These are phyloP conservation scores for Rhodomyrtus psidioides DNA, from an alignment of 441 rosid genomes.

Conservation along the genomic window DNA sequence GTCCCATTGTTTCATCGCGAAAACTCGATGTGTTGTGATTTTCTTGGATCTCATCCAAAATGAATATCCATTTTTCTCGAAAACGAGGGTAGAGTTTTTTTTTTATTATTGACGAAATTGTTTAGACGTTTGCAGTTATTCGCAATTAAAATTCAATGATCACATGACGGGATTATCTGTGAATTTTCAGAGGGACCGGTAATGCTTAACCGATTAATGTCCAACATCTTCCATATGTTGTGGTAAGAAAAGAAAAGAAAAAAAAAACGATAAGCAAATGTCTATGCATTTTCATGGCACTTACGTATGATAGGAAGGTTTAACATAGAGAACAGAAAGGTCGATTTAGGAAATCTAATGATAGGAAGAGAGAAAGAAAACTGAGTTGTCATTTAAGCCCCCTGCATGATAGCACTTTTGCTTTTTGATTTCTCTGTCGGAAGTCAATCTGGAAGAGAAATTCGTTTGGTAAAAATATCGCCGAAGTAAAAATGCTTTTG, in stretches of 20 bases:
- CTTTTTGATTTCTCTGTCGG: no score
- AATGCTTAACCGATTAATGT: background rate
- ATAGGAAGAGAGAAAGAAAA: no score
- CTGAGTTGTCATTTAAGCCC: no score
- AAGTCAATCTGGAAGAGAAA: no score
- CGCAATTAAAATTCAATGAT: background rate
- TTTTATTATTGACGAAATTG: background rate
- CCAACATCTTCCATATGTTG: background rate
- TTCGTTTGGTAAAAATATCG: no score
- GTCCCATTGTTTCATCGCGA: background rate
- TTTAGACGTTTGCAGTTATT: background rate
- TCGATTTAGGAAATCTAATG: no score
- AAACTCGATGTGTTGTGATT: background rate
- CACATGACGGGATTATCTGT: no score
- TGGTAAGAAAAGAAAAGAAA: background rate
- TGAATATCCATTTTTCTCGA: background rate
- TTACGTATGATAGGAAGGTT: background rate
- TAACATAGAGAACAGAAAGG: no score
- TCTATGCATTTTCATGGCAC: background rate
- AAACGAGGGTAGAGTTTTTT: background rate
- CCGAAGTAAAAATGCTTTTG: no score
- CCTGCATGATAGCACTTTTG: no score
- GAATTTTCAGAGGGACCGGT: background rate
- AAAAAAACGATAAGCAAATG: background rate
- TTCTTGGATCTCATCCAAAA: no score